These are phyloP conservation scores for Bipolaris zeicola DNA, from an alignment of 2,329 filamentous ascomycete species.

Conservation along the genomic window DNA sequence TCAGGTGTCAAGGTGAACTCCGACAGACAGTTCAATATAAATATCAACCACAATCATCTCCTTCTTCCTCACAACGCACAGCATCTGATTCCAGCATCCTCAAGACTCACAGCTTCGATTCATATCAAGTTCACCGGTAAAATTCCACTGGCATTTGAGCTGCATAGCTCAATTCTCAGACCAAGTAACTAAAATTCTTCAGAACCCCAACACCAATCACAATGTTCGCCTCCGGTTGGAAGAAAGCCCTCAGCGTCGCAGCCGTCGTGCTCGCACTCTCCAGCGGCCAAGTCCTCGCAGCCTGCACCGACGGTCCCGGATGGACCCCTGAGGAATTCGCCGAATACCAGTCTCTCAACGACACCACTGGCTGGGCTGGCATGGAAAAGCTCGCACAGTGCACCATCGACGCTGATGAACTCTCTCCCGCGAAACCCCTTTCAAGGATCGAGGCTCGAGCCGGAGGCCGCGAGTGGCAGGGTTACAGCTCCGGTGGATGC, in stretches of 20 bases:
- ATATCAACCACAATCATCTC: not conserved
- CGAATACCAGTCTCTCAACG: not conserved
- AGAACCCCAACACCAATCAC: not conserved
- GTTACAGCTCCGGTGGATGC: too few relatives aligned
- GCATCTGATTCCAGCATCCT: not conserved
- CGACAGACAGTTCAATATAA: not conserved
- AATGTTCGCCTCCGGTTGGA: not conserved
- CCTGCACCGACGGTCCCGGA: not conserved
- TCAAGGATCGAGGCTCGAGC: too few relatives aligned
- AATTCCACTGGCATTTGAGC: not conserved
- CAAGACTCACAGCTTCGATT: not conserved
- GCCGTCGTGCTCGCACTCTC: not conserved
- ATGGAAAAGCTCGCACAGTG: too few relatives aligned
- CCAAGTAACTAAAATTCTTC: not conserved
- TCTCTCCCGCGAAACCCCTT: too few relatives aligned
- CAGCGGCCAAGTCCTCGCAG: not conserved
- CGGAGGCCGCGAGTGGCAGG: too few relatives aligned
- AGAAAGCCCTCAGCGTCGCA: not conserved
- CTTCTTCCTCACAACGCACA: not conserved
- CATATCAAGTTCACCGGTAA: not conserved
- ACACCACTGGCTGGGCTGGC: too few relatives aligned
- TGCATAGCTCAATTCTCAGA: not conserved
- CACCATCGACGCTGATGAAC: too few relatives aligned
- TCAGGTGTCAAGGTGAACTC: not conserved
- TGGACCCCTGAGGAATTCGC: not conserved